These are phyloP conservation scores for Spiraea crenata DNA, from an alignment of 331 rosid genomes.

Conservation along the genomic window DNA sequence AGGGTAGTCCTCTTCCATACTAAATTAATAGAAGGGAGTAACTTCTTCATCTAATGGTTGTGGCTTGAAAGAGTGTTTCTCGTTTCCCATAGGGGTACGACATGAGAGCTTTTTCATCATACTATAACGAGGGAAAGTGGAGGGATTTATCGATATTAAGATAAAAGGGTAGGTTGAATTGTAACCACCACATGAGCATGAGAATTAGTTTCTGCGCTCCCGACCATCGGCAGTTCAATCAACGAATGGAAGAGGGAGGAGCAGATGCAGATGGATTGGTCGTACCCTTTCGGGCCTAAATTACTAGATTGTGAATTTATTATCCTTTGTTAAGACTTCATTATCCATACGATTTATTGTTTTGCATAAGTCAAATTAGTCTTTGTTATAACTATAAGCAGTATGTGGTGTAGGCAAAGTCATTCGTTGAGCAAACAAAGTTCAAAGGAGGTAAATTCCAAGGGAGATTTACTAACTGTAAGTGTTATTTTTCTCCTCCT, in stretches of 20 bases:
- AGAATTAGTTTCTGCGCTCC: too few relatives aligned
- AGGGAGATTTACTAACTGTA: slow-evolving; percentile 1
- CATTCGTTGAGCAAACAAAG: slow-evolving; percentile 70
- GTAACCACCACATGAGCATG: neutral
- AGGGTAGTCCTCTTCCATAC: neutral
- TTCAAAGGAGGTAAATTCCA: slow-evolving; percentile 75
- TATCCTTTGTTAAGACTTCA: neutral
- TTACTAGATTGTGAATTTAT: neutral
- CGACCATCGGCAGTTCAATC: too few relatives aligned
- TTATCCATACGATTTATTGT: neutral
- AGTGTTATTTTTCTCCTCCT: neutral
- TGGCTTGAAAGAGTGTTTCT: too few relatives aligned
- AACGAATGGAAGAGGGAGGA: too few relatives aligned
- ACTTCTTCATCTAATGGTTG: too few relatives aligned
- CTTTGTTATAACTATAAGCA: slow-evolving; percentile 23
- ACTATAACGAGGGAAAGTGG: neutral
- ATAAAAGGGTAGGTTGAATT: neutral
- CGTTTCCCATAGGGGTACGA: too few relatives aligned
- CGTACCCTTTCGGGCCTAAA: too few relatives aligned
- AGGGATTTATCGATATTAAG: neutral
- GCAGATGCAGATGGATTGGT: too few relatives aligned
- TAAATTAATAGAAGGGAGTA: neutral
- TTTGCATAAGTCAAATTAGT: slow-evolving; percentile 6
- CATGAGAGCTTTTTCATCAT: neutral
- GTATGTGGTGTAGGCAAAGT: slow-evolving; percentile 53